Conservation (phyloP, 768 basidiomycete genomes). For the Astraeus odoratus region DNA sequence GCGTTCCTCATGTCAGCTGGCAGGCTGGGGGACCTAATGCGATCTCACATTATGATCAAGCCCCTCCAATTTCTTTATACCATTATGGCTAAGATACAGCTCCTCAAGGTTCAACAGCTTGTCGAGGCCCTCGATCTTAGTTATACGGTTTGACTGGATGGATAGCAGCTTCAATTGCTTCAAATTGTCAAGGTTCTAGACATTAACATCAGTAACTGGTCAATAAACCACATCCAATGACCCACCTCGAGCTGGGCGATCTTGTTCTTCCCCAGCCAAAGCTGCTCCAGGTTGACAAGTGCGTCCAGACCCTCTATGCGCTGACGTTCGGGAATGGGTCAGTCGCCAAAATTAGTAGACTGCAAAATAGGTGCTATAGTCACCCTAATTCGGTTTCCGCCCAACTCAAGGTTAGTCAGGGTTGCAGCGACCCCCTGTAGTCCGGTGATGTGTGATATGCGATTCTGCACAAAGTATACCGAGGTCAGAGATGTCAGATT, state of each 20-base stretch:
- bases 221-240: not conserved
- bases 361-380: not conserved
- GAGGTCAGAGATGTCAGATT: conserved; percentile 59
- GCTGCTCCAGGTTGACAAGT: conserved; percentile 77
- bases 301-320: conserved; percentile 82
- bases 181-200: conserved; percentile 63
- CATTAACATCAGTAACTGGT: not conserved
- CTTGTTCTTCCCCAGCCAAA: conserved; percentile 99
- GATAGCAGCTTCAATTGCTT: conserved; percentile 79
- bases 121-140: conserved; percentile 78
- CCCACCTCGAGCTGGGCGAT: conserved; percentile 77
- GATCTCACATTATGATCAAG: conserved; percentile 70
- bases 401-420: conserved; percentile 82
- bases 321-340: conserved; percentile 32
- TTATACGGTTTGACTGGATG: conserved; percentile 90
- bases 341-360: not conserved
- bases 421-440: conserved; percentile 48
- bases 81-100: conserved; percentile 92
- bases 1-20: not conserved
- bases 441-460: conserved; percentile 72
- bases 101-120: conserved; percentile 71
- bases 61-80: conserved; percentile 76
- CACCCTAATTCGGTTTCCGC: conserved; percentile 88
- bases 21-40: not conserved
- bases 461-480: conserved; percentile 95